Evolutionary conservation across 202 grass and related monocot genomes (phyloP), one percentile per base, ranked within the genome.

Genomic region (Hordeum pubiflorum): DNA sequence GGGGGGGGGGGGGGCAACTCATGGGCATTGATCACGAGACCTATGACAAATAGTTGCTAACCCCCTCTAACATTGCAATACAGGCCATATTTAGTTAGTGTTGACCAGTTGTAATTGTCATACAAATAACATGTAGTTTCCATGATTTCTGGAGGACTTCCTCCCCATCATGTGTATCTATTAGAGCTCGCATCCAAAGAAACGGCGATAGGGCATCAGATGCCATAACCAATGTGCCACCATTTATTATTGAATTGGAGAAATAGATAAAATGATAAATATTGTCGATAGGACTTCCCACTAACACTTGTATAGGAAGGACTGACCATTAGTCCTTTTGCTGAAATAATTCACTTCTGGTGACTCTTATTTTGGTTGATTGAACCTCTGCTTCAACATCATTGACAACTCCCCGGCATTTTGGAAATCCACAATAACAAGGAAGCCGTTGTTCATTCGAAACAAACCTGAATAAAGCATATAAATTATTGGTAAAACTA

Each of bases 341-440:
- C 56, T 83, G 81, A 85, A 87, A 83, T 72, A 99, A 83, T 82
- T 93, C 92, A 75, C 92, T 81, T 81, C 71, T 90, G 29, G 79
- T 74, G 58, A 99, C 84, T 59, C 82, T 92, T 89, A 99, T 78
- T 83, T 93, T 95, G 54, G 90, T 75, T 68, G 77, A 72, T 63
- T 91, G 90, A 21, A 78, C 83, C 75, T 94, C 88, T 70, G 96
- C 72, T 89, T 99, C 96, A 55, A 88, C 83, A 70, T 99, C 96
- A 90, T 99, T 99, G 81, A 99, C 96, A 65, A 99, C 85, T 69
- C 96, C 90, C 67, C 92, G 90, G 40, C 96, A 99, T 89, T 90
- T 99, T 57, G 84, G 85, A 63, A 89, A 95, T 78, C 96, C 96
- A 79, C 96, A 99, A 76, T 89, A 91, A 88, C 96, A 99, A 34